A percentile compares a stretch with the other conserved stretches of the same genome.
Conservation (phyloP, 805 yeast species). For the Candida easanensis region DNA sequence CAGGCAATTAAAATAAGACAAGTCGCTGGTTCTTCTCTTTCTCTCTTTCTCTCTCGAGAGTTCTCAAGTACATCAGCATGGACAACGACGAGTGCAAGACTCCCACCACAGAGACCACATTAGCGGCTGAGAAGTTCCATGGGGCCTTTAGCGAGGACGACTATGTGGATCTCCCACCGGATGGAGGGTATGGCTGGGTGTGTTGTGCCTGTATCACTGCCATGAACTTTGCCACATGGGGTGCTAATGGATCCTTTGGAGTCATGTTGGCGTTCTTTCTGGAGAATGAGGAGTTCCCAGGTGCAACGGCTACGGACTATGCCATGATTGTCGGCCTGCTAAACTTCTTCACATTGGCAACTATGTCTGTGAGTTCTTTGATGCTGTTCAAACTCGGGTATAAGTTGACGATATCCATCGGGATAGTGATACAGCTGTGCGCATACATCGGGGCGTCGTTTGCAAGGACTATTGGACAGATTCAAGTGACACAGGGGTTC, state of each 20-base stretch:
- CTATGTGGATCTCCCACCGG: constrained; percentile 39
- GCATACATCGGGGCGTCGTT: constrained; percentile 53
- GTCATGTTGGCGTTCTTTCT: constrained; percentile 51
- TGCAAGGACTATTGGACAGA: constrained; percentile 46
- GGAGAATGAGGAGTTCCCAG: constrained; percentile 39
- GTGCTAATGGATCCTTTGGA: constrained; percentile 49
- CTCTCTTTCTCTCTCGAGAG: too few relatives aligned
- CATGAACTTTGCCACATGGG: constrained; percentile 30
- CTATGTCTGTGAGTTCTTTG: constrained; percentile 47
- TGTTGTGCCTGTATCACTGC: constrained; percentile 34
- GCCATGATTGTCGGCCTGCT: constrained; percentile 56
- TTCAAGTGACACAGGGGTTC: constrained; percentile 52
- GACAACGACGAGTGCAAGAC: too few relatives aligned
- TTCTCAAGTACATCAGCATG: too few relatives aligned
- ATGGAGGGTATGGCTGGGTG: constrained; percentile 51
- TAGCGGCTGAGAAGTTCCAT: constrained; percentile 8
- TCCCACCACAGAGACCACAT: background rate
- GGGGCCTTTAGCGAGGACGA: constrained; percentile 29
- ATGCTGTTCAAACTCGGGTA: constrained; percentile 44
- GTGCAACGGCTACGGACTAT: constrained; percentile 48
- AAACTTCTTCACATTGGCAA: constrained; percentile 47
- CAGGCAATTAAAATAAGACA: too few relatives aligned
- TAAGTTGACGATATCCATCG: constrained; percentile 35
- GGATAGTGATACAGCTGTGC: constrained; percentile 40
- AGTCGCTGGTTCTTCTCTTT: too few relatives aligned